Base-by-base conservation (phyloP, 768 basidiomycete genomes). In the Candolleomyces aberdarensis region DNA sequence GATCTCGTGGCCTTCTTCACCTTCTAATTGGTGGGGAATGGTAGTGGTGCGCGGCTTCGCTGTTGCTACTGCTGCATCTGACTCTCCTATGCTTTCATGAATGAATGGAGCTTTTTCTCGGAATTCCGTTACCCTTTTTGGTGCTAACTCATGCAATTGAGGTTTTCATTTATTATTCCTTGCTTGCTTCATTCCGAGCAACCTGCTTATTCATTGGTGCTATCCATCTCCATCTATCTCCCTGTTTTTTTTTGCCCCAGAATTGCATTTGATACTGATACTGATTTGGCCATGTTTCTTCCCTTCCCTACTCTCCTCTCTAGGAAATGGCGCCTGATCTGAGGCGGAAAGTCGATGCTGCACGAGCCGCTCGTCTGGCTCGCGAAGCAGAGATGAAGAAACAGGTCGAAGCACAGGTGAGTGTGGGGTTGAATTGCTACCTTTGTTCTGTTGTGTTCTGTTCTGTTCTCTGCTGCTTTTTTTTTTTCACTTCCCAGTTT, bases 241-340 rank as follows among this genome's bases (percentile, higher is more conserved):
- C 36, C 36, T 36, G 6, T 36, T 36, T 46, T 7, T 46, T 17
- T 46, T 46, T 46, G 10, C 8, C 15, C 1, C 19, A 20, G n/a
- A 17, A 46, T 46, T 3, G 8, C 44, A 7, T 14, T 46, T 7
- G 7, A 8, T 46, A 6, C 8, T 13, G 44, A 17, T 51, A 48
- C 58, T 65, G 32, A 63, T 61, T 52, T 15, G 11, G 17, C 44
- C 14, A 19, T 61, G 60, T 63, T 59, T 46, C 51, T 57, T 48
- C 32, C 56, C 55, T 65, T 56, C 56, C 48, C 50, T 43, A 48
- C 56, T 53, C 61, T 53, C 29, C 54, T 49, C 29, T 61, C 53
- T 67, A 88, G 87, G 75, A 78, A 69, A 78, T 89, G 78, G 79
- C 87, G 20, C 87, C 88, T 63, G 85, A 86, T 74, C 70, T 88